phyloP scores from a whole-genome alignment of 2,329 filamentous ascomycete genomes.

The Penicillium sp. region DNA sequence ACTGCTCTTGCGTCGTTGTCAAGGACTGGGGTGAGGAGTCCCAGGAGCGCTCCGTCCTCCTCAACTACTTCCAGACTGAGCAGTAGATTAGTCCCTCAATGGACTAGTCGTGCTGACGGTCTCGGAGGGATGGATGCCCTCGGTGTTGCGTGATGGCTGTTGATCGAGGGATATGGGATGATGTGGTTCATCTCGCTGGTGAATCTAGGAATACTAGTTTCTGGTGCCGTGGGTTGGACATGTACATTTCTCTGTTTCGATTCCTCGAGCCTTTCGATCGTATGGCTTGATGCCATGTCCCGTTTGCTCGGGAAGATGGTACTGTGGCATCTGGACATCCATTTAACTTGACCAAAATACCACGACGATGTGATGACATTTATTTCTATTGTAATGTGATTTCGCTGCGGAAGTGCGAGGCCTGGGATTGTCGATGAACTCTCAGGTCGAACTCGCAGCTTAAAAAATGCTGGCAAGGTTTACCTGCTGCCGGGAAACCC shows the following conservation, averaged over 20 bases:
- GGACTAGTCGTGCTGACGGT: constrained; percentile 15
- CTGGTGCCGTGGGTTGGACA: too few species aligned
- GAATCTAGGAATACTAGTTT: too few species aligned
- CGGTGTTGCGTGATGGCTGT: constrained; percentile 3
- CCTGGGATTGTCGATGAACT: too few species aligned
- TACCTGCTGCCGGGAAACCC: too few species aligned
- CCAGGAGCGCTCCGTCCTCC: constrained; percentile 96
- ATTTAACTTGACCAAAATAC: constrained; percentile 19
- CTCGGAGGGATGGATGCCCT: constrained; percentile 13
- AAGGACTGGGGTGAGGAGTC: constrained; percentile 99
- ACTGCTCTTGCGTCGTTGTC: constrained; percentile 99
- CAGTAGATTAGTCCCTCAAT: constrained; percentile 40
- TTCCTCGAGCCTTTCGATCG: constrained; percentile 6
- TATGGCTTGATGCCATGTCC: constrained; percentile 16
- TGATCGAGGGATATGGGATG: not conserved
- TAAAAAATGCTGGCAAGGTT: too few species aligned
- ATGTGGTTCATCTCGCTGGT: too few species aligned
- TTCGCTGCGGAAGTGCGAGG: too few species aligned
- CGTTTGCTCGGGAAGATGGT: constrained; percentile 25
- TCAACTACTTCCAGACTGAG: constrained; percentile 99
- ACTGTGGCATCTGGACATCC: constrained; percentile 17
- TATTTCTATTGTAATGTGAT: constrained; percentile 1
- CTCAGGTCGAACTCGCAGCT: too few species aligned
- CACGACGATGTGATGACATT: constrained; percentile 20
- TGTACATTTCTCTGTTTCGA: constrained; percentile 10